Base-by-base conservation (phyloP, 441 rosid genomes). In the Rhodomyrtus psidioides region DNA sequence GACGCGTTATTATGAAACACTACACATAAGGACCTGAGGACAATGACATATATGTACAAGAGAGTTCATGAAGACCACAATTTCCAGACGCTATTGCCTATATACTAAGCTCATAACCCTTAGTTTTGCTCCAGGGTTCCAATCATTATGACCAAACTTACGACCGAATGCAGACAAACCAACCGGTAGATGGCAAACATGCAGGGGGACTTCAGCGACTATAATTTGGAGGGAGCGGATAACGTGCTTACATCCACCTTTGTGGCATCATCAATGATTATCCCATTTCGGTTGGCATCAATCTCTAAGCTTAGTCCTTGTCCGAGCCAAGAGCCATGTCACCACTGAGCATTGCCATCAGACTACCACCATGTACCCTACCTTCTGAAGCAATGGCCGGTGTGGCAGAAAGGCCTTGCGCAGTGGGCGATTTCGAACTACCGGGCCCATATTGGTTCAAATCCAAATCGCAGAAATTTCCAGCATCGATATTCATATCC, bases 291-390 rank as follows among this genome's bases (percentile, higher is more conserved):
- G 91, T 49, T 27, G 88, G 88, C 70, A 82, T 89, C 84, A 34
- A 85, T 87, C 12, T 85, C 58, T 28, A 83, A 83, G 51, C 60
- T 84, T 39, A 54, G 83, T 86, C 87, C 89, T 90, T 86, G 89
- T 90, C 92, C 46, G 93, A 87, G 84, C 87, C 87, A 83, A 90
- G 88, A 84, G 90, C 90, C 51, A 91, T 89, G 91, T 94, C 91
- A 62, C 83, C 93, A n/a, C 90, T 86, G 87, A 97, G 94, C 92
- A 95, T 91, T 86, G 97, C 97, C 93, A 97, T 91, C 91, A 97
- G 92, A 90, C 98, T 92, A 86, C 99, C 99, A 84, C 99, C 99
- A 86, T 95, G 99, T 53, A 97, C 99, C 92, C 99, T 92, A 87
- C 98, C 99, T 93, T 97, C 99, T 14, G 98, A 94, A 83, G 90